These are phyloP conservation scores for Fusarium cicatricum DNA, from an alignment of 2,329 filamentous ascomycete genomes.

Conservation along the genomic window DNA sequence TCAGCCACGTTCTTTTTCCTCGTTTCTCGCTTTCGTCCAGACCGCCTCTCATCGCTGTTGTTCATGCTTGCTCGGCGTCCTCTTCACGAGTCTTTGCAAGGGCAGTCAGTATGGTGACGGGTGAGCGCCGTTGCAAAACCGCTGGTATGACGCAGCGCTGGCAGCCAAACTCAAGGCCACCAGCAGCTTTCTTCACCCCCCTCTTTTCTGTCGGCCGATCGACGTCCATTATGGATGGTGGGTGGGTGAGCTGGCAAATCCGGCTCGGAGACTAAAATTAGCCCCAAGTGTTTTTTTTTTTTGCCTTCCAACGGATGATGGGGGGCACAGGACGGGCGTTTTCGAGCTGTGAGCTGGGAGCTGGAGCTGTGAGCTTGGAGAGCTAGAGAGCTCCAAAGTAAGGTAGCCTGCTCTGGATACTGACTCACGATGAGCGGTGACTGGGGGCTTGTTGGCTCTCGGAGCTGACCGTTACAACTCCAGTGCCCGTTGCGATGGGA, in stretches of 20 bases:
- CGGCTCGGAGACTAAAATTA: conserved; percentile 40
- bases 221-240: conserved; percentile 34
- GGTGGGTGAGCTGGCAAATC: conserved; percentile 41
- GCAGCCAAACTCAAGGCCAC: conserved; percentile 21
- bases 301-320: conserved; percentile 26
- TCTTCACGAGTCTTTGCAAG: not conserved
- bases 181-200: conserved; percentile 25
- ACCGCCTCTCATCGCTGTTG: conserved; percentile 13
- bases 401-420: not conserved
- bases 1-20: conserved; percentile 2
- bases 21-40: not conserved
- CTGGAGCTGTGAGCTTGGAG: conserved; percentile 4
- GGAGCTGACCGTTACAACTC: conserved; percentile 1
- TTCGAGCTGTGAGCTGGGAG: conserved; percentile 8
- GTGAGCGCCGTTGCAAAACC: not conserved
- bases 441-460: conserved; percentile 1
- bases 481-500: conserved; percentile 1
- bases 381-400: conserved; percentile 12
- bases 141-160: conserved; percentile 29
- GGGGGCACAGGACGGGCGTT: conserved; percentile 24
- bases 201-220: conserved; percentile 39
- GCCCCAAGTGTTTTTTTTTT: conserved; percentile 30
- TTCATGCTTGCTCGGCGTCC: not conserved
- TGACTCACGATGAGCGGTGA: conserved; percentile 26
- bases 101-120: no score